Conservation (phyloP, 2,329 filamentous ascomycete species). For the Aspergillus transmontanensis region DNA sequence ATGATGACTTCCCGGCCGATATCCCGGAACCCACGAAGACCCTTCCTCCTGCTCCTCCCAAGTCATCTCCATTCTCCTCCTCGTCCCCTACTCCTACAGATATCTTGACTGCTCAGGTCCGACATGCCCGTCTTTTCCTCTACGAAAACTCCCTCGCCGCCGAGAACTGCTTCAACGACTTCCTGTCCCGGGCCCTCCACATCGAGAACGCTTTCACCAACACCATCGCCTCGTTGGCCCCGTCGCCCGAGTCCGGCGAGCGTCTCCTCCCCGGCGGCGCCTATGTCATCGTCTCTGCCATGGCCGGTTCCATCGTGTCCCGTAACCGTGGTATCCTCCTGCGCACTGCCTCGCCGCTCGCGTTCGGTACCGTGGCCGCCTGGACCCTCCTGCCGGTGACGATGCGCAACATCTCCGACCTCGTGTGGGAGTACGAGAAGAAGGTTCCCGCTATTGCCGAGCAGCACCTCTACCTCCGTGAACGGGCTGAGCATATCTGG, state of each 20-base stretch:
- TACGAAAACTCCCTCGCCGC: conserved; percentile 72
- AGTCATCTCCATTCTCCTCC: conserved; percentile 31
- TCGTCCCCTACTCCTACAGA: conserved; percentile 77
- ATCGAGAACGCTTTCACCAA: conserved; percentile 88
- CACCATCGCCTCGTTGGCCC: conserved; percentile 86
- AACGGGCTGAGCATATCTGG: conserved; percentile 69
- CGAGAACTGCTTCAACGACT: conserved; percentile 81
- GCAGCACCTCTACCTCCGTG: conserved; percentile 72
- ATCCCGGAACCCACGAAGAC: conserved; percentile 30
- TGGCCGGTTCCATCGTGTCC: conserved; percentile 90
- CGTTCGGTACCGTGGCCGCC: conserved; percentile 78
- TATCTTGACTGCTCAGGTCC: conserved; percentile 80
- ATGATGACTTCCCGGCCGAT: conserved; percentile 43
- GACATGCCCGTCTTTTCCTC: conserved; percentile 75
- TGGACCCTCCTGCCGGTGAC: conserved; percentile 87
- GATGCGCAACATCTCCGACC: conserved; percentile 81
- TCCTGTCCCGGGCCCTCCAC: conserved; percentile 77
- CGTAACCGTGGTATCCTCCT: conserved; percentile 85
- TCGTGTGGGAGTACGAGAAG: conserved; percentile 93
- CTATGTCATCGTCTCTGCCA: conserved; percentile 90
- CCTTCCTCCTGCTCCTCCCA: conserved; percentile 17
- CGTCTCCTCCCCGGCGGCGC: conserved; percentile 84
- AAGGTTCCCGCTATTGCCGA: conserved; percentile 80
- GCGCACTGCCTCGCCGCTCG: conserved; percentile 73
- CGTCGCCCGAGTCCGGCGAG: conserved; percentile 82